Conservation (phyloP, 345 rosid species). For the Physaria fendleri region DNA sequence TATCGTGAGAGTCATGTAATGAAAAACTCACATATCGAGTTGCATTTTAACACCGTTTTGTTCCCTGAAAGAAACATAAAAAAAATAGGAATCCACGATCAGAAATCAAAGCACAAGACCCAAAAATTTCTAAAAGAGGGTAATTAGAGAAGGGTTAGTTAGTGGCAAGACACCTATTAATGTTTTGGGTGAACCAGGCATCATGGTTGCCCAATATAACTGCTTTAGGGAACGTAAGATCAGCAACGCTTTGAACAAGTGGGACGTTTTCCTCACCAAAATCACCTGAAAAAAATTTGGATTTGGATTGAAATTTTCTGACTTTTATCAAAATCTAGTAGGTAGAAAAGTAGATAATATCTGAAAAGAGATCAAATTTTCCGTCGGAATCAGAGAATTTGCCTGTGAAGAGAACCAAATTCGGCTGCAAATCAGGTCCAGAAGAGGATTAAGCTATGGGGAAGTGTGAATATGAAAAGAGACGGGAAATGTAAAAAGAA, state of each 20-base stretch:
- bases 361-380: neutral
- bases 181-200: slow-evolving; percentile 61
- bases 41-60: slow-evolving; percentile 63
- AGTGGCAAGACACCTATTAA: slow-evolving; percentile 21
- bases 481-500: neutral
- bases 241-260: slow-evolving; percentile 58
- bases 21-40: slow-evolving; percentile 65
- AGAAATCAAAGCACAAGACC: neutral
- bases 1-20: neutral
- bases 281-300: slow-evolving; percentile 52
- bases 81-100: neutral
- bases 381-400: neutral
- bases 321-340: slow-evolving; percentile 2
- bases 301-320: neutral
- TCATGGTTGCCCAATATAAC: slow-evolving; percentile 86
- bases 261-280: slow-evolving; percentile 73
- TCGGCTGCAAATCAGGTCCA: slow-evolving; percentile 51
- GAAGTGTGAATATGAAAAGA: neutral
- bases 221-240: slow-evolving; percentile 61
- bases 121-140: neutral
- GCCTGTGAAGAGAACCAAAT: slow-evolving; percentile 95
- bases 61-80: slow-evolving; percentile 35
- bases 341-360: slow-evolving; percentile 14
- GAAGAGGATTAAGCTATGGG: neutral
- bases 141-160: neutral